These are phyloP conservation scores for Melanogaster broomeanus DNA, from an alignment of 768 basidiomycete species.

Conservation along the genomic window DNA sequence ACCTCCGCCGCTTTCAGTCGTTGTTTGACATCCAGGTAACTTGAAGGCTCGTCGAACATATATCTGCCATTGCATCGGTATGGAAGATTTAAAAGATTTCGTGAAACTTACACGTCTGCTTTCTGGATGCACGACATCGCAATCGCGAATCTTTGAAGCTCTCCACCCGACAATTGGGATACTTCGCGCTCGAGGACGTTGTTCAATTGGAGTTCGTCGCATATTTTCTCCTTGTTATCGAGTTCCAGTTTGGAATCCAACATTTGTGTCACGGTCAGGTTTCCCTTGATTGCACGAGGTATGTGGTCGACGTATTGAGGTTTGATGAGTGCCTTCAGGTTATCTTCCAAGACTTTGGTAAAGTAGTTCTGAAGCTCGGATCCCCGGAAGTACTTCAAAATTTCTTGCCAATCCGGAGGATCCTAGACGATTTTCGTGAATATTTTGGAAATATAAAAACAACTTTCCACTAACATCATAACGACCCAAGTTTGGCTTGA, in stretches of 20 bases:
- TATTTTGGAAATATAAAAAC: not conserved
- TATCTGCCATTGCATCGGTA: conserved; percentile 52
- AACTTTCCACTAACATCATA: conserved; percentile 71
- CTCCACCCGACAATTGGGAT: conserved; percentile 88
- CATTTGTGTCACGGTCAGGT: conserved; percentile 86
- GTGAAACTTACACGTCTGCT: conserved; percentile 85
- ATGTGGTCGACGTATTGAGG: conserved; percentile 99
- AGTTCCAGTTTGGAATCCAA: conserved; percentile 87
- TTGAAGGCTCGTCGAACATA: conserved; percentile 99
- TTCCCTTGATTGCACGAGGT: conserved; percentile 91
- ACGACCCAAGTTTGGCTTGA: conserved; percentile 96
- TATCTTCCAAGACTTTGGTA: conserved; percentile 98
- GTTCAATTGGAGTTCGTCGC: conserved; percentile 84
- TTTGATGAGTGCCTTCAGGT: conserved; percentile 97
- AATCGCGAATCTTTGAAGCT: conserved; percentile 97
- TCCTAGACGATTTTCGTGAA: conserved; percentile 50
- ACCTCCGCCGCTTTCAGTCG: conserved; percentile 93
- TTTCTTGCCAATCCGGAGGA: conserved; percentile 99
- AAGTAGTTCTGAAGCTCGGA: conserved; percentile 99
- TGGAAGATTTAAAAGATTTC: not conserved
- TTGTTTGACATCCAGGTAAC: conserved; percentile 96
- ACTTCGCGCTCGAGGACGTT: conserved; percentile 87
- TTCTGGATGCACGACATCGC: conserved; percentile 95
- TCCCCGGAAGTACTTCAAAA: conserved; percentile 96
- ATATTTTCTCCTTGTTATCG: conserved; percentile 86